phyloP scores from a whole-genome alignment of 352 stramenopile species.

The Blastocystis sp. region DNA sequence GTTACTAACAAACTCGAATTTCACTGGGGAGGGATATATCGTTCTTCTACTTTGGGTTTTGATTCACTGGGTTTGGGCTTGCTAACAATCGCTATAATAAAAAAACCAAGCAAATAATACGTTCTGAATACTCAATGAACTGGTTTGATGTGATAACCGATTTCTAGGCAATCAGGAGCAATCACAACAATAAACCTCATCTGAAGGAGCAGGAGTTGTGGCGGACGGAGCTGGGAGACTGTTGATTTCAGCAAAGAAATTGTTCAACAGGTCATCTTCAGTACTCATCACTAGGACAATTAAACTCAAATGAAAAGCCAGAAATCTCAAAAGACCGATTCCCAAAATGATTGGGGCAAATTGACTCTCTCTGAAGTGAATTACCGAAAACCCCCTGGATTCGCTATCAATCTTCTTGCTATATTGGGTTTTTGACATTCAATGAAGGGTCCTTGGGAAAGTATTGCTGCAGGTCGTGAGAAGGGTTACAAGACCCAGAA shows the following conservation, averaged over 20 bases:
- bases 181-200: background rate
- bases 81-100: conserved; percentile 15
- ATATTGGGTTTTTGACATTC: background rate
- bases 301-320: no score
- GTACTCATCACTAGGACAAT: background rate
- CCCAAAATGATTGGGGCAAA: no score
- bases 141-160: background rate
- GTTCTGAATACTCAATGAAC: conserved; percentile 49
- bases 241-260: conserved; percentile 51
- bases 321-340: no score
- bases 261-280: conserved; percentile 51
- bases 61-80: background rate
- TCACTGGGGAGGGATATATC: conserved; percentile 42
- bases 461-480: conserved; percentile 48
- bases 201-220: background rate
- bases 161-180: background rate
- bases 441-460: conserved; percentile 63
- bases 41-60: conserved; percentile 30
- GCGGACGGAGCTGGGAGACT: background rate
- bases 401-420: no score
- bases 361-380: no score
- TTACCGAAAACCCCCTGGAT: no score
- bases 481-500: conserved; percentile 59
- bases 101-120: background rate
- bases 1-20: background rate